Evolutionary conservation across 176 grass and related monocot species (phyloP).

Genomic region (Phragmites australis): DNA sequence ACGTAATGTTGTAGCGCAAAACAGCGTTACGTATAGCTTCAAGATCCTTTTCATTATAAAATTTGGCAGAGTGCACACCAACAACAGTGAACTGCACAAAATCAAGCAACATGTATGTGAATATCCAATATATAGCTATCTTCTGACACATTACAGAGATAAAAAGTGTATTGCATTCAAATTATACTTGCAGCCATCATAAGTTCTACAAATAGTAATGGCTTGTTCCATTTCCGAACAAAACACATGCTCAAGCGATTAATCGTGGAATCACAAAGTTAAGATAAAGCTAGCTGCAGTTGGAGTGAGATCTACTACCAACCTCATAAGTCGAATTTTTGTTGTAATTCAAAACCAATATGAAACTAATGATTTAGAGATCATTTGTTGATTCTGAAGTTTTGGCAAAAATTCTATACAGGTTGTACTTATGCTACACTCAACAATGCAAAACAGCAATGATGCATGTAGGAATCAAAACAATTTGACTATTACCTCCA

Average conservation of each 20-base stretch:
- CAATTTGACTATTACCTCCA: slow-evolving; percentile 63
- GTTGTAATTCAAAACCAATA: not conserved
- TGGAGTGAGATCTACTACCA: not conserved
- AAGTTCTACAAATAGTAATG: slow-evolving; percentile 3
- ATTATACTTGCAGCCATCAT: not conserved
- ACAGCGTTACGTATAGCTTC: slow-evolving; percentile 94
- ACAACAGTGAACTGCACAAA: slow-evolving; percentile 86
- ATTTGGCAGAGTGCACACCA: slow-evolving; percentile 98
- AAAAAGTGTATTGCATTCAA: not conserved
- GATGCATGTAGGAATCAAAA: slow-evolving; percentile 6
- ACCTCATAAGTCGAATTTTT: not conserved
- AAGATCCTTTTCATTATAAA: slow-evolving; percentile 97
- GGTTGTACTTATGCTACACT: slow-evolving; percentile 8
- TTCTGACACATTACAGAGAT: slow-evolving; percentile 6
- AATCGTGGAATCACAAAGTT: not conserved
- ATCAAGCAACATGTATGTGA: slow-evolving; percentile 30
- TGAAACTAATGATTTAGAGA: not conserved
- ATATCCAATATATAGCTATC: slow-evolving; percentile 19
- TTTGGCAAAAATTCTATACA: not conserved
- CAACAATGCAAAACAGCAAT: slow-evolving; percentile 4
- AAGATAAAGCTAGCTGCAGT: not conserved
- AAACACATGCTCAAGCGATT: not conserved
- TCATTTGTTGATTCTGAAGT: slow-evolving; percentile 13
- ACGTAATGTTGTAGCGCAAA: slow-evolving; percentile 57
- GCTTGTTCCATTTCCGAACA: not conserved